Evolutionary conservation across 2,329 filamentous ascomycete species (phyloP), one percentile per base, ranked within the genome.

Genomic region (Paradendryphiella salina): DNA sequence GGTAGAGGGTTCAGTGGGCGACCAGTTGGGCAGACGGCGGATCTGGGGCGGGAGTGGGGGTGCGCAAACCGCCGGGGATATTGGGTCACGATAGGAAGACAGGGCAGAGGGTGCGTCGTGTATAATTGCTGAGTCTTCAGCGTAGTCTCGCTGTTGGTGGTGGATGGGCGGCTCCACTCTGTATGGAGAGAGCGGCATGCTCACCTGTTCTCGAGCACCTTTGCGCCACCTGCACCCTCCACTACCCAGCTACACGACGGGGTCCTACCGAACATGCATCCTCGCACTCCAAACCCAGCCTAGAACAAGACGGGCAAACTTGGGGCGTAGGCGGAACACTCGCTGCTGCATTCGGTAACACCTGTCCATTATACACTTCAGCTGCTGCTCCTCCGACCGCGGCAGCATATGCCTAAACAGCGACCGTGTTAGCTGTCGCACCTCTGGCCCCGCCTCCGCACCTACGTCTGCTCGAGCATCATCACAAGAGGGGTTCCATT

Each of bases 161-260:
- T 34, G 33, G 17, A 40, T 35, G 37, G 36, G 32, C 37, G 36
- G 38, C 49, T 43, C 49, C 49, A 52, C 49, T 48, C 29, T 34
- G 43, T 37, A 52, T 52, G 49, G 49, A 52, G 49, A 52, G 49
- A 52, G 44, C 49, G 43, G 44, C 38, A 48, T 52, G 41, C 41
- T 42, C 33, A 45, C 28, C 40, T 26, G 39, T 38, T 39, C 40
- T 50, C 40, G 35, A 50, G 47, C 49, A 42, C 23, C 49, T 26
- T 28, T 42, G 49, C 49, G 49, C 49, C 49, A 50, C 47, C 47
- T 50, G 49, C 49, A 42, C 48, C 36, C 48, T 17, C 40, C 26
- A 39, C 46, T 39, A 34, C 34, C 40, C 40, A 42, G 31, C 31
- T 15, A 35, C 42, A 51, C 49, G 42, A 47, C 49, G 17, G 23